A percentile compares a stretch with the other conserved stretches of the same genome.
These are phyloP conservation scores for Mucor mucedo DNA, from an alignment of 371 early-diverging fungal genomes.

Conservation along the genomic window DNA sequence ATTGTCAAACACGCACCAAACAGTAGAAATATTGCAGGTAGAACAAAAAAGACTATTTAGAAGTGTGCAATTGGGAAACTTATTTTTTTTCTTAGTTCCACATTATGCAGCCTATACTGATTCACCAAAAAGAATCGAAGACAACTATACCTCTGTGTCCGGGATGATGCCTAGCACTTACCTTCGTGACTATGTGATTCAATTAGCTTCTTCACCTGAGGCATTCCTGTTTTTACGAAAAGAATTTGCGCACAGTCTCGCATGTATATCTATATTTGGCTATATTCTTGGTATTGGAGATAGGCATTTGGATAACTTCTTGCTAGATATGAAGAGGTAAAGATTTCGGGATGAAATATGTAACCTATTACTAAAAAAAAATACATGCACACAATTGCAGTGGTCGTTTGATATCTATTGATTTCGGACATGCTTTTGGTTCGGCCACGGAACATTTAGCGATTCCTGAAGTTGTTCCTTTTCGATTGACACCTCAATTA, in stretches of 20 bases:
- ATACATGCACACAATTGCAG: slow-evolving; percentile 17
- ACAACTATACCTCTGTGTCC: slow-evolving; percentile 44
- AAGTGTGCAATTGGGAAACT: neutral
- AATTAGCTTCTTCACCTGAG: slow-evolving; percentile 67
- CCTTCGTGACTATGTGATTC: slow-evolving; percentile 51
- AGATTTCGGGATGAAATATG: no score
- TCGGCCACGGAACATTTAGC: slow-evolving; percentile 72
- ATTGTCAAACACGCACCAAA: slow-evolving; percentile 2
- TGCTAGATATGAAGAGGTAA: slow-evolving; percentile 63
- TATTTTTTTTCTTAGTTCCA: neutral
- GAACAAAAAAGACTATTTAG: neutral
- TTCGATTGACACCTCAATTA: slow-evolving; percentile 67
- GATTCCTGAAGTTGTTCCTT: slow-evolving; percentile 74
- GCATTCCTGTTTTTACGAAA: slow-evolving; percentile 64
- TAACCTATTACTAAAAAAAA: no score
- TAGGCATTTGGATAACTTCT: slow-evolving; percentile 73
- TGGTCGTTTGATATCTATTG: slow-evolving; percentile 69
- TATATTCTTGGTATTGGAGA: slow-evolving; percentile 79
- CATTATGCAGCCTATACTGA: slow-evolving; percentile 51
- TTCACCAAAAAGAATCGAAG: slow-evolving; percentile 47
- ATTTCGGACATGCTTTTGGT: slow-evolving; percentile 82
- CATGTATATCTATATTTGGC: slow-evolving; percentile 64
- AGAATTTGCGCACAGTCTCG: slow-evolving; percentile 64
- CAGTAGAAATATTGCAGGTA: slow-evolving; percentile 7
- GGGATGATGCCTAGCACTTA: slow-evolving; percentile 41